These are phyloP conservation scores for Onygena corvina DNA, from an alignment of 2,329 filamentous ascomycete species.

Conservation along the genomic window DNA sequence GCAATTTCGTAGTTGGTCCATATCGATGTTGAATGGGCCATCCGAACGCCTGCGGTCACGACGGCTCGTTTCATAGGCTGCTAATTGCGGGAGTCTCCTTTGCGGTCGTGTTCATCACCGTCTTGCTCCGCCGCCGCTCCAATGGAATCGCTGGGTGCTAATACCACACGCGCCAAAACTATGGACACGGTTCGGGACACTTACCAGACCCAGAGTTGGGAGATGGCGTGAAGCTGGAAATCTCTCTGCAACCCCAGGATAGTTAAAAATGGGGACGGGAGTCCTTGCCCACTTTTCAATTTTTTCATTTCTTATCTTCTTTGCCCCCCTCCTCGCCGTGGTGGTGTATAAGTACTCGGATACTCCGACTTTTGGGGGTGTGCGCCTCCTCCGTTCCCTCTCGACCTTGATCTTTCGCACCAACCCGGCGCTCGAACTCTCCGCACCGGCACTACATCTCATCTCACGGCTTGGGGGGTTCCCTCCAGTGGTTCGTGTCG, in stretches of 20 bases:
- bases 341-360: not conserved
- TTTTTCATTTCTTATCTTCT: not conserved
- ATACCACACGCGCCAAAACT: not conserved
- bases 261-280: not conserved
- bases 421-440: not conserved
- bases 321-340: too few species aligned
- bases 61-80: not conserved
- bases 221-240: slow-evolving; percentile 5
- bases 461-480: not conserved
- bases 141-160: slow-evolving; percentile 1
- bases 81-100: not conserved
- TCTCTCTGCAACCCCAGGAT: slow-evolving; percentile 2
- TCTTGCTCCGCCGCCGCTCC: not conserved
- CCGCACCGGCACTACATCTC: not conserved
- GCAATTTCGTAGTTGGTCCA: not conserved
- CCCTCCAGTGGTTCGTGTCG: slow-evolving; percentile 1
- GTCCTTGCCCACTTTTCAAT: slow-evolving; percentile 6
- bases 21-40: not conserved
- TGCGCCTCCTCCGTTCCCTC: not conserved
- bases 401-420: not conserved
- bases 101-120: not conserved
- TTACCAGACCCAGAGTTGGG: not conserved
- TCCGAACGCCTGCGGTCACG: slow-evolving; percentile 1
- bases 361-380: too few species aligned
- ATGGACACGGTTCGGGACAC: not conserved